phyloP scores from a whole-genome alignment of 495 filamentous ascomycete species.

The Cetradonia linearis region DNA sequence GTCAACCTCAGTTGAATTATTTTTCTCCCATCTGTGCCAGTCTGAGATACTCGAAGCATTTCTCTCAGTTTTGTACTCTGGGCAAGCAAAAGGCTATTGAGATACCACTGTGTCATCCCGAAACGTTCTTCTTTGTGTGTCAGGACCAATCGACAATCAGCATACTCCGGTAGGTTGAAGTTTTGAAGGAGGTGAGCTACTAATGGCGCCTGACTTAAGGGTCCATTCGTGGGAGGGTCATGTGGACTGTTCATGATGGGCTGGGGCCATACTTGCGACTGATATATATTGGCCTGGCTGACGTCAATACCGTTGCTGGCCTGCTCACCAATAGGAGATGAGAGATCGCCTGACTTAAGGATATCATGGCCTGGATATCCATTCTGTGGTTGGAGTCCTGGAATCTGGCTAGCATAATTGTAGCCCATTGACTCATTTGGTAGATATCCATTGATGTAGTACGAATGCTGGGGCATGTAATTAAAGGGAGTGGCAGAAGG shows the following conservation, averaged over 20 bases:
- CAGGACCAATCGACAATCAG: constrained; percentile 22
- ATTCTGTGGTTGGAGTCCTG: neutral
- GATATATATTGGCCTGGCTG: neutral
- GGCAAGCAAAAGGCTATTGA: constrained; percentile 43
- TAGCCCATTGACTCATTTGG: constrained; percentile 1
- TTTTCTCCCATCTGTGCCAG: constrained; percentile 21
- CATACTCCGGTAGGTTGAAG: constrained; percentile 20
- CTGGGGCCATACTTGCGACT: neutral
- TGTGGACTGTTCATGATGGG: neutral
- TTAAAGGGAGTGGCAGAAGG: constrained; percentile 15
- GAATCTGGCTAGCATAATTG: neutral
- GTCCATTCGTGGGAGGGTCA: neutral
- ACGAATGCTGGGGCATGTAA: constrained; percentile 8
- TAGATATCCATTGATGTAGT: constrained; percentile 1
- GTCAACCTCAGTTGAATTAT: constrained; percentile 35
- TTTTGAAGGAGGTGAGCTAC: constrained; percentile 16
- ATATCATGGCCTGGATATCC: neutral
- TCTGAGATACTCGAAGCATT: constrained; percentile 24
- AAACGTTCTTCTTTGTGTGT: constrained; percentile 10
- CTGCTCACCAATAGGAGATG: neutral
- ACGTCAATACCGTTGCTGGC: neutral
- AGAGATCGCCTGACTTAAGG: neutral
- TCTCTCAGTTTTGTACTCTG: constrained; percentile 39
- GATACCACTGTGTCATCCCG: constrained; percentile 5
- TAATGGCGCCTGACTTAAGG: constrained; percentile 3